Evolutionary conservation across 2,329 filamentous ascomycete genomes (phyloP).

Genomic region (Phialophora tarda): DNA sequence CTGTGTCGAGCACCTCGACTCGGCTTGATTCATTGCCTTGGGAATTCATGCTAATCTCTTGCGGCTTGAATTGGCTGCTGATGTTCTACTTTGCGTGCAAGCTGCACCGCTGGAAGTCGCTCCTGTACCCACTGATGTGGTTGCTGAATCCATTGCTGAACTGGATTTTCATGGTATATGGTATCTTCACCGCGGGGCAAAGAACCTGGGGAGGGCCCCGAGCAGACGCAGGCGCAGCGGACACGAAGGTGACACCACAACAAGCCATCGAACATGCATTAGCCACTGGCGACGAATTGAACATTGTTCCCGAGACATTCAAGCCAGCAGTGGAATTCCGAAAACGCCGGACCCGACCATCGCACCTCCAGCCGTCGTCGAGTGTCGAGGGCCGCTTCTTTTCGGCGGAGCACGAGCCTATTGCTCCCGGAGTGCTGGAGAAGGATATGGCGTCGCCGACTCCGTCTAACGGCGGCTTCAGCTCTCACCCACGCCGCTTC

Average conservation of each 20-base stretch:
- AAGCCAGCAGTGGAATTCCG: slow-evolving; percentile 50
- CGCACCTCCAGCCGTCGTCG: slow-evolving; percentile 71
- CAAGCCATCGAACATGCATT: slow-evolving; percentile 84
- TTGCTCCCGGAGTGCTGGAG: slow-evolving; percentile 57
- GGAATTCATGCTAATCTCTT: slow-evolving; percentile 89
- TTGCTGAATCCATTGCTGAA: slow-evolving; percentile 95
- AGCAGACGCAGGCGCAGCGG: slow-evolving; percentile 83
- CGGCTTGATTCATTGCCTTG: slow-evolving; percentile 79
- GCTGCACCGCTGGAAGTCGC: slow-evolving; percentile 87
- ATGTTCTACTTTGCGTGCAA: slow-evolving; percentile 96
- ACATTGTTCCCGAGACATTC: slow-evolving; percentile 87
- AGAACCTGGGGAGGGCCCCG: slow-evolving; percentile 94
- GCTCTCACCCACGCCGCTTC: slow-evolving; percentile 14
- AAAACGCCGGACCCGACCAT: slow-evolving; percentile 45
- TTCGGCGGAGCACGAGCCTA: slow-evolving; percentile 68
- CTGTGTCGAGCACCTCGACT: slow-evolving; percentile 82
- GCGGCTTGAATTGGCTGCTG: slow-evolving; percentile 90
- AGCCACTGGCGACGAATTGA: slow-evolving; percentile 81
- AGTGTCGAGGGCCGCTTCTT: slow-evolving; percentile 80
- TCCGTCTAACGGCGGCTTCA: slow-evolving; percentile 23
- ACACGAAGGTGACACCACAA: slow-evolving; percentile 74
- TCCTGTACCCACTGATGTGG: slow-evolving; percentile 96
- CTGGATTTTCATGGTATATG: slow-evolving; percentile 98
- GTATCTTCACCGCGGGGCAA: slow-evolving; percentile 91
- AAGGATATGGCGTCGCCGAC: slow-evolving; percentile 24